Percentiles rank a stretch among this genome's conserved stretches.
Conservation (phyloP, 805 yeast genomes). For the Ogataea methylovora region DNA sequence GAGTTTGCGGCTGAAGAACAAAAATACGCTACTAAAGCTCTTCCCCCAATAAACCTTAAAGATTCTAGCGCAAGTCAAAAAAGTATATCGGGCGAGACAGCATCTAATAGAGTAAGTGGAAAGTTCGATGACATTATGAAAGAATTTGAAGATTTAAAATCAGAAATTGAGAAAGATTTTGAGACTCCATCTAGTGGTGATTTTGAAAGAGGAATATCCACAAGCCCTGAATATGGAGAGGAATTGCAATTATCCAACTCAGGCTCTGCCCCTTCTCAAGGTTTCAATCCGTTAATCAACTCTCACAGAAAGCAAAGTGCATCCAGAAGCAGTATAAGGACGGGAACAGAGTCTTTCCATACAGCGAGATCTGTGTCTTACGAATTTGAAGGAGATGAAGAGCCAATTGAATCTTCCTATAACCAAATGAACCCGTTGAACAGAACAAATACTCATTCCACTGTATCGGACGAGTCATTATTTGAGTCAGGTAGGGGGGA, state of each 20-base stretch:
- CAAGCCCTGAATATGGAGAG: not conserved
- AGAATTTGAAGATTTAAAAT: constrained; percentile 21
- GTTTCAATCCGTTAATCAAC: not conserved
- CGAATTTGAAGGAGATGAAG: constrained; percentile 3
- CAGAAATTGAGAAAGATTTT: constrained; percentile 15
- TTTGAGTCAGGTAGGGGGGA: constrained; percentile 7
- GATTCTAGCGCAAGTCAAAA: constrained; percentile 1
- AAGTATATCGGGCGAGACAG: not conserved
- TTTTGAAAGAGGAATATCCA: no score
- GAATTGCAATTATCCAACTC: not conserved
- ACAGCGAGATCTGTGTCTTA: constrained; percentile 10
- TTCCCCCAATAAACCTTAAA: constrained; percentile 2
- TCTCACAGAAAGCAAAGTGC: no score
- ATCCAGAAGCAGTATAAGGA: constrained; percentile 8
- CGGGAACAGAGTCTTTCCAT: constrained; percentile 18
- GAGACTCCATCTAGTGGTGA: not conserved
- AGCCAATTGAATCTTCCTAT: not conserved
- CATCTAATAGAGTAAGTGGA: constrained; percentile 11
- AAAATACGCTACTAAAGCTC: not conserved
- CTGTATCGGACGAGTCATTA: constrained; percentile 9
- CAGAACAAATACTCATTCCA: constrained; percentile 7
- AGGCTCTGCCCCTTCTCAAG: no score
- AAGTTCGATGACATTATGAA: constrained; percentile 25
- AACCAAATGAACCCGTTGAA: no score
- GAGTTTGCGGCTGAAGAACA: not conserved